Base-by-base conservation (phyloP, 441 rosid species). In the Euphorbia corollata region DNA sequence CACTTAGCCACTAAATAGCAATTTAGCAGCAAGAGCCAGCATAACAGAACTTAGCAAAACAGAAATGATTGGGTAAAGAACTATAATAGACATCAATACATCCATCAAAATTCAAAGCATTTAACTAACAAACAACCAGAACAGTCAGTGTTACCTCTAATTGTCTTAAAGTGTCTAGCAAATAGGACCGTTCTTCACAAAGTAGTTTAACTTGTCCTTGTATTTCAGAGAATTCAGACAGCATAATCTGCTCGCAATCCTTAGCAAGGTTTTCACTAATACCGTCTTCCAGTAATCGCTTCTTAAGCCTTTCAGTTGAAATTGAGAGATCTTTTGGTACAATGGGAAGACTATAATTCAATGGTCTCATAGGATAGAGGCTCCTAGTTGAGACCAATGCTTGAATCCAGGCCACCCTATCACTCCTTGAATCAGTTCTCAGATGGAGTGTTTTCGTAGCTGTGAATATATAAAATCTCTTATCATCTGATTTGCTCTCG, bases 371-470 rank as follows among this genome's bases (percentile, higher is more conserved):
- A 10, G 85, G 93, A 61, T 78, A 78, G 57, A 91, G 76, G 73
- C 85, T 78, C 75, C 81, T 77, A 6, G 90, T 83, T 59, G 83
- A 84, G 64, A 80, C 86, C 85, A 94, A 82, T 71, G 93, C 97
- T 80, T 86, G 97, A 51, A 94, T 78, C 99, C 99, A 94, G 73
- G 92, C 96, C 65, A 77, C 86, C 68, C 99, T 84, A 74, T 94
- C 97, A 64, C 80, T 75, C 68, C 63, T 91, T 10, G 97, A 87
- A 73, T 84, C 87, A 71, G 96, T 89, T 75, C 96, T 91, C 74
- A 94, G 75, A 77, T 94, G 99, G 73, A 93, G 91, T 34, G 97
- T 91, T 81, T 91, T 93, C 64, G 91, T 89, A 38, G 96, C 91
- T 68, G 97, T 89, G 71, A 91, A 85, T 71, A 93, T 86, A 81